Evolutionary conservation across 2,329 filamentous ascomycete genomes (phyloP).

Genomic region (Spiromastix sp.): DNA sequence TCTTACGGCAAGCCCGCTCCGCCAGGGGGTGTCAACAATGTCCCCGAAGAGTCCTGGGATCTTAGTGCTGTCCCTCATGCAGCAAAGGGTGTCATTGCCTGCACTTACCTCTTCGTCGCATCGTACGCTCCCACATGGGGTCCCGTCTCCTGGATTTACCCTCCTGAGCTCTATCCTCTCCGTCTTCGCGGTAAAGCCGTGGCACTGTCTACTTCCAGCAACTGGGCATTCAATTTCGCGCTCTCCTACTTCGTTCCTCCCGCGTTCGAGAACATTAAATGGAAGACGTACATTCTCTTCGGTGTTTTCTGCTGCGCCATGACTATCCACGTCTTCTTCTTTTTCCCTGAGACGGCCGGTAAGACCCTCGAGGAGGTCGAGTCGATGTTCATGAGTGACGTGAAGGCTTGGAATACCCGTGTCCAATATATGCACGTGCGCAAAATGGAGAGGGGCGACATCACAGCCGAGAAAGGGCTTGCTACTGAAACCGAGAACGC

Average conservation of each 20-base stretch:
- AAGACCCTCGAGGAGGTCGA: constrained; percentile 70
- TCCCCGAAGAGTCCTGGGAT: constrained; percentile 29
- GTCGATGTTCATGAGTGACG: constrained; percentile 61
- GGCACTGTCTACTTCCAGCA: constrained; percentile 48
- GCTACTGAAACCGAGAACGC: no score
- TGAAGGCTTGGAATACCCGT: no score
- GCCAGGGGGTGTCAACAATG: constrained; percentile 15
- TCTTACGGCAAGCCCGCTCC: constrained; percentile 32
- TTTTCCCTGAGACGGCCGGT: constrained; percentile 59
- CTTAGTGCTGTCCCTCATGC: constrained; percentile 29
- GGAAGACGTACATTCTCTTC: constrained; percentile 64
- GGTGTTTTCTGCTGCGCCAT: constrained; percentile 60
- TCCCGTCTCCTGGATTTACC: constrained; percentile 50
- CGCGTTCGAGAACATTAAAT: constrained; percentile 48
- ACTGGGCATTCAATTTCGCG: constrained; percentile 53
- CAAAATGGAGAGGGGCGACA: no score
- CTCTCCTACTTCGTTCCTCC: constrained; percentile 48
- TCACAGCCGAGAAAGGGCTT: no score
- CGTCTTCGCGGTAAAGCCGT: constrained; percentile 54
- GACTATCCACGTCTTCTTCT: constrained; percentile 57
- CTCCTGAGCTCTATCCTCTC: constrained; percentile 52
- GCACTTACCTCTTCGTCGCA: constrained; percentile 63
- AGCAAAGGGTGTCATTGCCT: constrained; percentile 55
- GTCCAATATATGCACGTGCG: no score
- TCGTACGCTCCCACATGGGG: constrained; percentile 57